Percentiles rank a stretch among this genome's conserved stretches.
Evolutionary conservation across 192 early-diverging fungal species (phyloP).

Genomic region (Dispira parvispora): DNA sequence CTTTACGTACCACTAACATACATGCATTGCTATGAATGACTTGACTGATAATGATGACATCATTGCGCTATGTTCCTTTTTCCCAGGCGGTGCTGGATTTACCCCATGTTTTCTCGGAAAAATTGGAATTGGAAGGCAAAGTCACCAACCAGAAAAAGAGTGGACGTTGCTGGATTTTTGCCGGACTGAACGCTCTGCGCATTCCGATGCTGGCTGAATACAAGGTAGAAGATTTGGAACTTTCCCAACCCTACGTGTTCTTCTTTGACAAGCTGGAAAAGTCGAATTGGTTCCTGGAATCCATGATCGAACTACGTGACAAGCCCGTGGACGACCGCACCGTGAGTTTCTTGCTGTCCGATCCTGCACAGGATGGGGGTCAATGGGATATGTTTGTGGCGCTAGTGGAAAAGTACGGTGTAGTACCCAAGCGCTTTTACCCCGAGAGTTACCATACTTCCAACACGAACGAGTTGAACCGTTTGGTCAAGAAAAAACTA

Average conservation of each 20-base stretch:
- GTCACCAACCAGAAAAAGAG: constrained; percentile 58
- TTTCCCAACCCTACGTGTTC: constrained; percentile 59
- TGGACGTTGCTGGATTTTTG: constrained; percentile 74
- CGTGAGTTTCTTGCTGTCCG: constrained; percentile 47
- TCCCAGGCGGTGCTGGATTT: constrained; percentile 11
- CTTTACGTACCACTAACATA: no score
- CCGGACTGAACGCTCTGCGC: constrained; percentile 56
- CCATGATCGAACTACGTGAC: constrained; percentile 45
- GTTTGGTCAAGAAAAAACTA: constrained; percentile 41
- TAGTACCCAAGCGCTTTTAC: constrained; percentile 47
- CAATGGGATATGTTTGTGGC: constrained; percentile 71
- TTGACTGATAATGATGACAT: no score
- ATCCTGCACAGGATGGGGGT: constrained; percentile 53
- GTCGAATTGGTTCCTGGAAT: constrained; percentile 67
- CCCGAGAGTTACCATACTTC: constrained; percentile 51
- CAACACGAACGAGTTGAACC: constrained; percentile 36
- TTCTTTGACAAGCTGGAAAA: constrained; percentile 70
- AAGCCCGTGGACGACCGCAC: constrained; percentile 43
- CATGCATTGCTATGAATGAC: no score
- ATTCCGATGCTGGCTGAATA: constrained; percentile 50
- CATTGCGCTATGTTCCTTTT: no score
- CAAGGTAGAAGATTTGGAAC: constrained; percentile 61
- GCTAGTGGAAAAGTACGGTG: constrained; percentile 55
- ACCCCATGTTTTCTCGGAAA: constrained; percentile 35
- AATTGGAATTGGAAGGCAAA: constrained; percentile 30